Conservation (phyloP, 2,329 filamentous ascomycete genomes). For the Fusarium praegraminearum region DNA sequence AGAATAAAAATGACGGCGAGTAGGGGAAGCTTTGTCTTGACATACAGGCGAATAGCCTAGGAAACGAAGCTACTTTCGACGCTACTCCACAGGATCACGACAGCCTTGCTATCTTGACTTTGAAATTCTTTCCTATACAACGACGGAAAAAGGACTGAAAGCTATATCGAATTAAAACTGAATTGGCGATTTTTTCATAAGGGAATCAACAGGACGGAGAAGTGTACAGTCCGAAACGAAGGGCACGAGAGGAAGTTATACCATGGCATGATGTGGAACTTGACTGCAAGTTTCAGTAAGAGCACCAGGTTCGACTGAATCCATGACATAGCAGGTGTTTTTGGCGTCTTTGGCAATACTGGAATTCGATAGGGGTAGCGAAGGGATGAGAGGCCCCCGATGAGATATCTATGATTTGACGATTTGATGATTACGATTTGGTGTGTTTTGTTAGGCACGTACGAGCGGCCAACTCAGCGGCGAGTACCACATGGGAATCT, state of each 20-base stretch:
- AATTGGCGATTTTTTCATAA: background rate
- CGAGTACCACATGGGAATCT: background rate
- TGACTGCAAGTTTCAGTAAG: background rate
- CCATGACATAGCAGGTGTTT: background rate
- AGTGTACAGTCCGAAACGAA: background rate
- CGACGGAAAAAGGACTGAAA: background rate
- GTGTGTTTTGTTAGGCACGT: background rate
- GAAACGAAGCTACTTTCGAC: background rate
- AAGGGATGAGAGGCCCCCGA: background rate
- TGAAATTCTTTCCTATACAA: constrained; percentile 24
- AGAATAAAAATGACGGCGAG: background rate
- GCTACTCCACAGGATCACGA: constrained; percentile 2
- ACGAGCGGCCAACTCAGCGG: background rate
- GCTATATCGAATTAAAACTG: background rate
- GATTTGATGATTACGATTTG: constrained; percentile 23
- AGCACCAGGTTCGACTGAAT: background rate
- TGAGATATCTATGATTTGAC: constrained; percentile 31
- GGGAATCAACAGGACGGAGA: background rate
- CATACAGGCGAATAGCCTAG: background rate
- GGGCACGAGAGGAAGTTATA: background rate
- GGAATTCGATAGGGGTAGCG: background rate
- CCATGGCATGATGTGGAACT: background rate
- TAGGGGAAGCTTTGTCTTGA: background rate
- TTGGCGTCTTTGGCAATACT: background rate
- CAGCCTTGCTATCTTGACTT: constrained; percentile 4